Conservation (phyloP, 225 moss, liverwort and hornwort genomes). For the Sphagnum contortum region DNA sequence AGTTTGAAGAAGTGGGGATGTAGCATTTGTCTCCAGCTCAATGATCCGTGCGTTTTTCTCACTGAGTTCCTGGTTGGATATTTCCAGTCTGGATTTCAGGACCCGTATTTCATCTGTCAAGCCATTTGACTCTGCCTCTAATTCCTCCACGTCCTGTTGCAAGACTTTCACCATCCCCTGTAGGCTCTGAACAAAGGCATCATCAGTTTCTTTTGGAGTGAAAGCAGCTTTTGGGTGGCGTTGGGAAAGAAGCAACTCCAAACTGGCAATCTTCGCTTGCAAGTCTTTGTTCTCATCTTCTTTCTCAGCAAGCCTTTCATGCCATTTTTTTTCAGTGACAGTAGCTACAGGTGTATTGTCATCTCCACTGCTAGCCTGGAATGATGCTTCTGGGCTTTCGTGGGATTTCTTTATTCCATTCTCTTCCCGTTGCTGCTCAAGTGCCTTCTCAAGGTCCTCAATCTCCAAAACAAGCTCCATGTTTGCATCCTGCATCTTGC, state of each 20-base stretch:
- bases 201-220: constrained; percentile 21
- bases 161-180: constrained; percentile 80
- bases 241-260: constrained; percentile 34
- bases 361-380: constrained; percentile 7
- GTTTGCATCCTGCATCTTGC: constrained; percentile 79
- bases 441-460: constrained; percentile 62
- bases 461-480: constrained; percentile 74
- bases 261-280: constrained; percentile 31
- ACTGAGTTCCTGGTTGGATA: constrained; percentile 27
- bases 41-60: constrained; percentile 33
- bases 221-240: constrained; percentile 14
- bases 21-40: constrained; percentile 21
- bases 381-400: constrained; percentile 16
- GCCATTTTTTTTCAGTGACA: constrained; percentile 24
- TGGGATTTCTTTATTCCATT: constrained; percentile 20
- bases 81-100: constrained; percentile 49
- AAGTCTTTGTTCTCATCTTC: constrained; percentile 19
- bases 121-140: constrained; percentile 65
- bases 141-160: constrained; percentile 80
- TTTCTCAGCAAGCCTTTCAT: constrained; percentile 29
- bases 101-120: constrained; percentile 73
- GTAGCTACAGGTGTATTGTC: constrained; percentile 12
- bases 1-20: too few relatives aligned
- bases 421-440: constrained; percentile 33
- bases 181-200: constrained; percentile 51